Conservation (phyloP, 306 rosid genomes). For the Bauhinia variegata region DNA sequence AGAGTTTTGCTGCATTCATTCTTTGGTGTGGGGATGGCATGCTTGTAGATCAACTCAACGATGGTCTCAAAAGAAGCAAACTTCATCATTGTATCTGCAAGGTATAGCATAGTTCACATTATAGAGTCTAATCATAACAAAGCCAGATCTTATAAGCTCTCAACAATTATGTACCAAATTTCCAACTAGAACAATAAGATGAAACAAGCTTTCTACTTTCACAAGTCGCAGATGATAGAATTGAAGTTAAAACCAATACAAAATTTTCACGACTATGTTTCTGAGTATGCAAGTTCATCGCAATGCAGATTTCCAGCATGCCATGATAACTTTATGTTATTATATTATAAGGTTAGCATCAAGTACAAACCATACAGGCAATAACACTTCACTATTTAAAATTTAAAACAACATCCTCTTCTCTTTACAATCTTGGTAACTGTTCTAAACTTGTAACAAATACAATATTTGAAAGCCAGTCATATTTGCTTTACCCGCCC, state of each 20-base stretch:
- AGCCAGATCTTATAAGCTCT: constrained; percentile 1
- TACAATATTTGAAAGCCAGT: too few relatives aligned
- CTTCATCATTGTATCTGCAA: constrained; percentile 95
- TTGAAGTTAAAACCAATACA: background rate
- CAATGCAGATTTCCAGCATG: background rate
- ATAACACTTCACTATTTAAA: background rate
- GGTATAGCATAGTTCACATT: constrained; percentile 9
- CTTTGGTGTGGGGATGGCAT: constrained; percentile 81
- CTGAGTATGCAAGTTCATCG: background rate
- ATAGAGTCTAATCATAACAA: background rate
- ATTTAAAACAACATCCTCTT: too few relatives aligned
- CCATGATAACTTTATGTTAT: background rate
- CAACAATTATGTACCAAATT: background rate
- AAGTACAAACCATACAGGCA: too few relatives aligned
- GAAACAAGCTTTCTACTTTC: background rate
- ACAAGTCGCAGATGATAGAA: background rate
- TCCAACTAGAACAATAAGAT: background rate
- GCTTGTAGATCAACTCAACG: constrained; percentile 78
- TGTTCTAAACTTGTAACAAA: too few relatives aligned
- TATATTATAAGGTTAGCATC: too few relatives aligned
- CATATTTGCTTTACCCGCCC: too few relatives aligned
- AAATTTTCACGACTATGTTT: background rate
- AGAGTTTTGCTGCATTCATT: constrained; percentile 75
- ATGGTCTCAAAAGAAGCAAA: constrained; percentile 94
- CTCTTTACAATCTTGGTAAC: too few relatives aligned